Base-by-base conservation (phyloP, 176 grass and related monocot species). In the Echinochloa phyllopogon region DNA sequence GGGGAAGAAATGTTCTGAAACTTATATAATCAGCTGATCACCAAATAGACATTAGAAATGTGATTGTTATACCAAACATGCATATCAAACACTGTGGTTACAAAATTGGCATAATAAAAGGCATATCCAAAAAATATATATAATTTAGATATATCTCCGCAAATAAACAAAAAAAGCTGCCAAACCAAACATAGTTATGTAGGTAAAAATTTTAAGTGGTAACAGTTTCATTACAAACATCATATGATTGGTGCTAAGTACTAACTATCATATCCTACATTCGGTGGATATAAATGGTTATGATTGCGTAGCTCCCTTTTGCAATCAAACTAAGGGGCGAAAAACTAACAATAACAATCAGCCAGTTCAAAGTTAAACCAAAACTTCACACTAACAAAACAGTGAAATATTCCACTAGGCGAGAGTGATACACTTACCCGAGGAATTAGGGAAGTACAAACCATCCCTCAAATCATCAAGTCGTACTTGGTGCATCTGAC, bases 371-470 rank as follows among this genome's bases (percentile, higher is more conserved):
- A 33, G 10, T 25, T 84, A 23, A 48, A 64, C 42, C 4, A 64
- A 81, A 80, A 78, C 79, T 49, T 33, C 21, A 29, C 36, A 1
- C 36, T 52, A 61, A 23, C 63, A 79, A 27, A 69, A 61, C 10
- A 57, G 38, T 0, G 71, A 71, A 71, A 70, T 78, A 58, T 53
- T 44, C 74, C 49, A 21, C 48, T 62, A 42, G 10, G 37, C 3
- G 50, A 59, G 70, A 82, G 6, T 0, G 2, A 72, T 17, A 2
- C n/a, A 62, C 64, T 84, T 89, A 96, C 93, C 86, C 33, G 82
- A 74, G 51, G 66, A 82, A 87, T 80, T 94, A 71, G 89, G 89
- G 56, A 94, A 87, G 67, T 99, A 96, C 47, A 99, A 79, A 47
- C 24, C 72, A 18, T 87, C 88, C 42, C 66, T 90, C 59, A 92